Percentiles rank a stretch among this genome's conserved stretches.
Evolutionary conservation across 2,329 filamentous ascomycete genomes (phyloP).

Genomic region (Claviceps digitariae): DNA sequence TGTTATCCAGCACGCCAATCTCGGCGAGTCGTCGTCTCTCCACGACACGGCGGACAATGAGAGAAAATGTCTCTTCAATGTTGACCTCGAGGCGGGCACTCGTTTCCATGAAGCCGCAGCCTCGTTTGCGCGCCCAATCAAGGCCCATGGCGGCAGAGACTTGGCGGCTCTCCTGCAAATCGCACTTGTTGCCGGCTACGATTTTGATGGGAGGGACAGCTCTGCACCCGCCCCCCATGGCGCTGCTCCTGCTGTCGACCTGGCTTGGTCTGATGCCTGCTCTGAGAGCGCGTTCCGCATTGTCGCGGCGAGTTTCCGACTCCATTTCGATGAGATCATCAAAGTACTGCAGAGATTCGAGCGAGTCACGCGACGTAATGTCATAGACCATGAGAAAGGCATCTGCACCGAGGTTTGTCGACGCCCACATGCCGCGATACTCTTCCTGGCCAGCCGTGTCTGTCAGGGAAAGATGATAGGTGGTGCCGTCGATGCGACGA

Average conservation of each 20-base stretch:
- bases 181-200: constrained; percentile 77
- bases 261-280: constrained; percentile 23
- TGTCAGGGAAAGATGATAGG: constrained; percentile 65
- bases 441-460: constrained; percentile 86
- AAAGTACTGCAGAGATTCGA: constrained; percentile 64
- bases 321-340: constrained; percentile 77
- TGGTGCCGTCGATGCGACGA: constrained; percentile 64
- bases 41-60: constrained; percentile 48
- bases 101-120: constrained; percentile 84
- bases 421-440: constrained; percentile 76
- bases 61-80: constrained; percentile 77
- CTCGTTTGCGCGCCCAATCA: constrained; percentile 59
- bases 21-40: constrained; percentile 40
- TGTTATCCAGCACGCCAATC: constrained; percentile 28
- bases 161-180: constrained; percentile 55
- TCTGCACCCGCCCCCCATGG: background rate
- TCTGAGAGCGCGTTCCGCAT: constrained; percentile 37
- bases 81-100: constrained; percentile 74
- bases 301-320: constrained; percentile 53
- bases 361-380: constrained; percentile 57
- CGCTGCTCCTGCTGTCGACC: constrained; percentile 15
- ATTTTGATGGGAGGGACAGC: constrained; percentile 64
- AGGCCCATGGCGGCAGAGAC: constrained; percentile 58
- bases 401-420: constrained; percentile 64
- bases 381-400: constrained; percentile 82